Conservation (phyloP, 1,139 yeast species). For the Candida buenavistaensis region DNA sequence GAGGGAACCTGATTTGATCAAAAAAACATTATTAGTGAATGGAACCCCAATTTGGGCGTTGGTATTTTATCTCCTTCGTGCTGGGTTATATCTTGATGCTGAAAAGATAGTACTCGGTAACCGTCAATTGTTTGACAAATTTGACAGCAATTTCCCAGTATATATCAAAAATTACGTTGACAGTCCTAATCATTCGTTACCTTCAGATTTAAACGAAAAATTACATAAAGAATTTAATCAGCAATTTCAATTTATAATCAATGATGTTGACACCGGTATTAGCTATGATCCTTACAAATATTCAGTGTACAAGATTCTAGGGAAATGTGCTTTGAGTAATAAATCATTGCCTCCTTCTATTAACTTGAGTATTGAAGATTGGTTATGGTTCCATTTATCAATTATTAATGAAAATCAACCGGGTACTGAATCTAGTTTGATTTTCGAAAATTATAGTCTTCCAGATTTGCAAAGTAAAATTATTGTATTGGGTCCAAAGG, state of each 20-base stretch:
- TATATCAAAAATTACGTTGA: slow-evolving; percentile 74
- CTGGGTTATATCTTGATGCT: slow-evolving; percentile 82
- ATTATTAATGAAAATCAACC: slow-evolving; percentile 57
- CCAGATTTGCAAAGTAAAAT: slow-evolving; percentile 73
- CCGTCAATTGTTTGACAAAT: slow-evolving; percentile 64
- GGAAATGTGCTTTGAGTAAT: slow-evolving; percentile 81
- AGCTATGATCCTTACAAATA: slow-evolving; percentile 84
- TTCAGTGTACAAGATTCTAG: slow-evolving; percentile 87
- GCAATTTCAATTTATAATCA: slow-evolving; percentile 68
- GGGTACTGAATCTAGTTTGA: slow-evolving; percentile 37
- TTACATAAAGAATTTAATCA: slow-evolving; percentile 82
- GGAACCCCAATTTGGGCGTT: slow-evolving; percentile 93
- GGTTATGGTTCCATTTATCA: slow-evolving; percentile 93
- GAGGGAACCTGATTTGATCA: slow-evolving; percentile 32
- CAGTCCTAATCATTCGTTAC: slow-evolving; percentile 51
- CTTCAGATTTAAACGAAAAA: slow-evolving; percentile 68
- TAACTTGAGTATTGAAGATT: slow-evolving; percentile 84
- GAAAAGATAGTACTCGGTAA: slow-evolving; percentile 39
- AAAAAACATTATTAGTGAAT: slow-evolving; percentile 54
- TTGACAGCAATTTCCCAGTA: slow-evolving; percentile 81
- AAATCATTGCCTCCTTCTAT: slow-evolving; percentile 73
- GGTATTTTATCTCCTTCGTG: slow-evolving; percentile 77
- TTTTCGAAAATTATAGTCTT: slow-evolving; percentile 72
- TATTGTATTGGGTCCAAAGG: slow-evolving; percentile 69
- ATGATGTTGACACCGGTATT: slow-evolving; percentile 47